Evolutionary conservation across 2,329 filamentous ascomycete genomes (phyloP), one percentile per base, ranked within the genome.

Genomic region (Trichoderma sp.): DNA sequence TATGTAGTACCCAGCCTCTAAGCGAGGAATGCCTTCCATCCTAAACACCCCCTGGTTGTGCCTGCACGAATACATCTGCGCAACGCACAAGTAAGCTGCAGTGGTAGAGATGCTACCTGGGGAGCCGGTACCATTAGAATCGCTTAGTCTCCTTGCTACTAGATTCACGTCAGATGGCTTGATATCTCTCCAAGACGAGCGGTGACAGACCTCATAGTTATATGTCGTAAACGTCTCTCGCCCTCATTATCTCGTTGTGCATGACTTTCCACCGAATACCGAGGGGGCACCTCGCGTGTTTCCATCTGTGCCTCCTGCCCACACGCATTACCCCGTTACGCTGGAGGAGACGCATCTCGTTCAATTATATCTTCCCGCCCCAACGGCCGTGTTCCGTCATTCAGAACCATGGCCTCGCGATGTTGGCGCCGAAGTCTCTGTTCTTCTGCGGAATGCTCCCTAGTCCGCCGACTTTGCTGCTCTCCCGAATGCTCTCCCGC

Each of bases 401-500:
- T 94, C 67, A 97, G 82, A 22, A 97, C 93, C 87, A 97, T 94
- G 5, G 93, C 93, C 80, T 97, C 93, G 71, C 93, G 86, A 74
- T 94, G 86, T 59, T 92, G 86, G 71, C 93, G 86, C 69, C 93
- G 84, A 69, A 94, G 82, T 64, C 90, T 86, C 73, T 92, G 89
- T 76, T 94, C 92, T 75, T 89, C 89, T 7, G 79, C 82, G 68
- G 83, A 88, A 75, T 87, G 85, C 67, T 87, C 85, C 69, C 83
- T 73, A 2, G 77, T 75, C 39, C 79, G 73, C 35, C 77, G 73
- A 6, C 72, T 68, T 25, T 76, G 76, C 42, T 70, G 72, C 34
- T 77, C 77, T 3, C 70, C 65, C 9, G 70, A 58, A 35, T 72
- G 72, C 9, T 74, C 73, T 37, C 68, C 70, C 10, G 70, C 64